Evolutionary conservation across 805 yeast genomes (phyloP), one percentile per base, ranked within the genome.

Genomic region (Tanozyma kutaoensis): DNA sequence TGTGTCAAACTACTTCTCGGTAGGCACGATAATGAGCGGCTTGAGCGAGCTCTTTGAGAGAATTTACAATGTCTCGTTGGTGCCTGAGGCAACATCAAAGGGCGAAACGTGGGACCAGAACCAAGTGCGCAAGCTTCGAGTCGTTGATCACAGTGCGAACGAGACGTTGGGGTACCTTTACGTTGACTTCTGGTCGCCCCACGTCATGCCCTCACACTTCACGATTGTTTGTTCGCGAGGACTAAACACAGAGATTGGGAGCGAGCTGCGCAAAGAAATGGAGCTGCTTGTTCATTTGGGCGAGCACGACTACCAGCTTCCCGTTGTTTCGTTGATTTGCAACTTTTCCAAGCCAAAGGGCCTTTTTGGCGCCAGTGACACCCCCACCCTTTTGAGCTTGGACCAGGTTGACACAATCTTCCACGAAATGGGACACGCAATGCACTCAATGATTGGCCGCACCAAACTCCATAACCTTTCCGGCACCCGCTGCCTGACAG

Each of bases 341-440:
- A 84, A 85, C 44, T 88, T 91, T 46, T 52, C 58, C 2, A 58
- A 55, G 20, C 43, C 52, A 12, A 29, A 26, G 12, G 14, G 19
- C 15, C 15, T 24, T 10, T 10, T 17, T n/a, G 12, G 36, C 6
- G 46, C 38, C 12, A 26, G 28, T 11, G 39, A 37, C 12, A 24
- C 33, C 15, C 66, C 70, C 14, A 74, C 86, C 17, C 55, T 80
- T 12, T 52, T 88, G 22, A 61, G 76, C 9, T 60, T 81, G 31
- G 69, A 65, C 31, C 97, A 91, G 42, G 85, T 88, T 13, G 95
- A 88, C 41, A 91, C 98, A 0, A 56, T 91, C 12, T 91, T 91
- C 57, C 98, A 91, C 52, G 98, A 91, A 52, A 85, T 91, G 95
- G 98, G 98, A 1, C 98, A 91, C 51, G 97, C 97, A 1, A 79